Evolutionary conservation across 441 rosid genomes (phyloP).

Genomic region (Pelargonium fulgidum): DNA sequence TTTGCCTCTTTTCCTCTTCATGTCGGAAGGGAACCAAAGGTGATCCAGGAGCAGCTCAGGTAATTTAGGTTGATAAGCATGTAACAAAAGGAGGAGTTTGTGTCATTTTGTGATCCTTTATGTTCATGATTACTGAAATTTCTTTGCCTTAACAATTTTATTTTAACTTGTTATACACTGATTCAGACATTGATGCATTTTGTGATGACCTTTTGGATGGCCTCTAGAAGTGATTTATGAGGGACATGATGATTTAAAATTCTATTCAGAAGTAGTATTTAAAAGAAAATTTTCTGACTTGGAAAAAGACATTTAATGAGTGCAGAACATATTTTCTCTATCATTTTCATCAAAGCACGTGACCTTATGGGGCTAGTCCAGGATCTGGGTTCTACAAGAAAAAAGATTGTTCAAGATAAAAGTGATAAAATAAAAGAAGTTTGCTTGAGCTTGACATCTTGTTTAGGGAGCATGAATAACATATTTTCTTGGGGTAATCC

Average conservation of each 20-base stretch:
- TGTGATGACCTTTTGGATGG: background rate
- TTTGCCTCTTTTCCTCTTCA: too few species aligned
- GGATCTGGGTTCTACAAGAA: background rate
- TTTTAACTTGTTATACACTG: background rate
- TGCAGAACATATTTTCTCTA: background rate
- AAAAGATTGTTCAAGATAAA: background rate
- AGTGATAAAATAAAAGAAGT: too few species aligned
- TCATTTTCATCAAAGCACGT: background rate
- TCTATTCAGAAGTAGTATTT: background rate
- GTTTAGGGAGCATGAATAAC: too few species aligned
- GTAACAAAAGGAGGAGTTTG: background rate
- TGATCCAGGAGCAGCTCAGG: too few species aligned
- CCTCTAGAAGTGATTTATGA: background rate
- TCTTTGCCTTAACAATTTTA: background rate
- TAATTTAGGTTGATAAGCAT: too few species aligned
- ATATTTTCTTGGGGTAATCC: too few species aligned
- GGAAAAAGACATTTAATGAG: background rate
- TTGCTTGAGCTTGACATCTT: too few species aligned
- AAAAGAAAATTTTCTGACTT: background rate
- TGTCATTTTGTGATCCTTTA: background rate
- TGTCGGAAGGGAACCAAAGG: too few species aligned
- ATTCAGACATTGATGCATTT: background rate
- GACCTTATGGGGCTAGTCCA: background rate
- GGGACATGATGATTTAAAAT: background rate
- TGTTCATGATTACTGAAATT: background rate